Conservation (phyloP, 805 yeast species). For the Yamadazyma insecticola region DNA sequence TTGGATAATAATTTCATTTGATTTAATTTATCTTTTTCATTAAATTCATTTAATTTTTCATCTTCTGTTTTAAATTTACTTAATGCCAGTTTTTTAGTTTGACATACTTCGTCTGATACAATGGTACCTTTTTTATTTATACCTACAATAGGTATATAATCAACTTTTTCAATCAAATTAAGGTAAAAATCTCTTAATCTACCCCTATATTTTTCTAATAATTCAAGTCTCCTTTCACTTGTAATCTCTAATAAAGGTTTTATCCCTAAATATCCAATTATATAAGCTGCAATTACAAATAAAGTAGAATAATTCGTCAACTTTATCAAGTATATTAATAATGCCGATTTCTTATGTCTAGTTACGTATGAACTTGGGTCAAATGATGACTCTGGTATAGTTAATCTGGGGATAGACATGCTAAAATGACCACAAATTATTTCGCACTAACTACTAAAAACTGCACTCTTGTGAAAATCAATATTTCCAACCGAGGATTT, state of each 20-base stretch:
- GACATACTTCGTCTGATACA: slow-evolving; percentile 34
- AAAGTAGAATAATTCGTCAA: slow-evolving; percentile 33
- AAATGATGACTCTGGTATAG: slow-evolving; percentile 39
- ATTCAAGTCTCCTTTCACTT: slow-evolving; percentile 25
- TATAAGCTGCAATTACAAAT: slow-evolving; percentile 22
- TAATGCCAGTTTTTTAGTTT: slow-evolving; percentile 26
- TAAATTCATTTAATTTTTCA: slow-evolving; percentile 14
- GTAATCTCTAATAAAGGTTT: slow-evolving; percentile 32
- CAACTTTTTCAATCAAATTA: slow-evolving; percentile 27
- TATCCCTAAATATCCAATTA: slow-evolving; percentile 27
- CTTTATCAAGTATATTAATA: slow-evolving; percentile 21
- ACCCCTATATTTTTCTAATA: slow-evolving; percentile 27
- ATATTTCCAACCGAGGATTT: too few relatives aligned
- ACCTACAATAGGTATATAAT: slow-evolving; percentile 37
- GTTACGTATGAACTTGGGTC: slow-evolving; percentile 23
- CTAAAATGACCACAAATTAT: too few relatives aligned
- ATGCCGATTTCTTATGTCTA: slow-evolving; percentile 16
- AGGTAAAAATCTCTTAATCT: slow-evolving; percentile 33
- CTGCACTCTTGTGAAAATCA: too few relatives aligned
- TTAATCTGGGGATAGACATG: slow-evolving; percentile 33
- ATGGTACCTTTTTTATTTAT: slow-evolving; percentile 24
- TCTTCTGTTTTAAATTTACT: slow-evolving; percentile 9
- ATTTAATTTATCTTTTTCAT: slow-evolving; percentile 19
- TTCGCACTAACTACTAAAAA: too few relatives aligned
- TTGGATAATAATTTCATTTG: slow-evolving; percentile 20